Base-by-base conservation (phyloP, 805 yeast genomes). In the Clavispora phyllophila region DNA sequence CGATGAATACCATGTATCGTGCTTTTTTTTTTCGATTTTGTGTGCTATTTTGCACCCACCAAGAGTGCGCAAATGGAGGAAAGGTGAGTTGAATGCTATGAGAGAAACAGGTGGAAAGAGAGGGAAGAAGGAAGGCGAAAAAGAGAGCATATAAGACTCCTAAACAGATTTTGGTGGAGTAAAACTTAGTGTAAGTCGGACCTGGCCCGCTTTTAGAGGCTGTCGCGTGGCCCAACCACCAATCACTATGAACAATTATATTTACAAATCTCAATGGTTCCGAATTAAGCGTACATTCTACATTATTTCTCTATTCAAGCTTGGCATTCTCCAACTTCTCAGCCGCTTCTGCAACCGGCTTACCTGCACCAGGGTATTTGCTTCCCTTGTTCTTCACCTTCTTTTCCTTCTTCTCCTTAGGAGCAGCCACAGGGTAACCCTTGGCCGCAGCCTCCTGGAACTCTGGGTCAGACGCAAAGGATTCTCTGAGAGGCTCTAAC, bases 371-470 rank as follows among this genome's bases (percentile, higher is more conserved):
- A 33, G 96, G 96, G 75, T 85, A 87, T 66, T 79, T 79, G n/a
- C 88, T 60, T 48, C 98, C 98, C 68, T 88, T 87, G 61, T 87
- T 81, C 73, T 89, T 89, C 60, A 80, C 86, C 69, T 79, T 79
- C 65, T 81, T 86, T 62, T 79, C 84, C 62, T 78, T 79, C 55
- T 77, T 78, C 60, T 76, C 73, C 53, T 76, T 79, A 35, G 70
- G 73, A 14, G 70, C 78, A 10, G 76, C 86, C 3, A 76, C 83
- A 39, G 97, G 96, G 71, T 93, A 93, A 35, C 96, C 99, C 59
- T 80, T 77, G 13, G 65, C 74, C 56, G 77, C 79, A 35, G 90
- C 81, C 46, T 80, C 86, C 65, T 79, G 84, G 70, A 85, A 90
- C 53, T 85, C 96, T 36, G 76, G 70, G 59, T 72, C 78, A 24